Evolutionary conservation across 768 basidiomycete genomes (phyloP), one percentile per base, ranked within the genome.

Genomic region (Amanita jacksonii): DNA sequence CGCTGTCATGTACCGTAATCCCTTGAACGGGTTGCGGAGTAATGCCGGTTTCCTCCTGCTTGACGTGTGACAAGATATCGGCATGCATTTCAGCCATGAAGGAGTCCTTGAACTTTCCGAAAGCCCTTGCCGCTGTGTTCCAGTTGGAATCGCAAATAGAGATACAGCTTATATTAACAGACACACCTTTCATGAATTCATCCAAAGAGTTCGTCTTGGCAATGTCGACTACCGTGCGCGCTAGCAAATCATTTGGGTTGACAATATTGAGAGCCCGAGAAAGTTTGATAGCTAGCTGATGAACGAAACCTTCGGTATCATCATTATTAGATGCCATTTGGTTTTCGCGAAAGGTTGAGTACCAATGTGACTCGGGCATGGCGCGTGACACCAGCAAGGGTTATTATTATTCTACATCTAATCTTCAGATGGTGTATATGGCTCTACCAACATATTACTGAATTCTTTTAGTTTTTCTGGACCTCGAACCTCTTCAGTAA

Each of bases 401-500:
- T 34, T 34, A 34, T 8, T 34, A n/a, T n/a, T n/a, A n/a, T n/a
- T n/a, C n/a, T n/a, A n/a, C n/a, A 32, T 18, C 41, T 38, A 45
- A n/a, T 45, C 37, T 16, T 38, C 12, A 12, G 68, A 64, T 37
- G 88, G 79, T 3, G 68, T 66, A 58, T 85, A 92, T 3, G 90
- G 87, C 54, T 79, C 72, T 34, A 92, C 79, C 15, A 94, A 74
- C 87, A 93, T 89, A 66, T 81, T 77, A 63, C 88, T 91, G 58
- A 97, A 97, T 58, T 88, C 82, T 56, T 82, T 80, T 47, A 99
- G 76, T 67, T 88, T 93, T 62, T 91, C 85, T 0, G 90, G 88
- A 4, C 96, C 96, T 54, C 96, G 76, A 3, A 98, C 94, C 64
- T 98, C 96, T 60, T 98, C 93, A 4, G 92, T 96, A 43, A 98